These are phyloP conservation scores for Sporothrix luriei DNA, from an alignment of 2,329 filamentous ascomycete species.

Conservation along the genomic window DNA sequence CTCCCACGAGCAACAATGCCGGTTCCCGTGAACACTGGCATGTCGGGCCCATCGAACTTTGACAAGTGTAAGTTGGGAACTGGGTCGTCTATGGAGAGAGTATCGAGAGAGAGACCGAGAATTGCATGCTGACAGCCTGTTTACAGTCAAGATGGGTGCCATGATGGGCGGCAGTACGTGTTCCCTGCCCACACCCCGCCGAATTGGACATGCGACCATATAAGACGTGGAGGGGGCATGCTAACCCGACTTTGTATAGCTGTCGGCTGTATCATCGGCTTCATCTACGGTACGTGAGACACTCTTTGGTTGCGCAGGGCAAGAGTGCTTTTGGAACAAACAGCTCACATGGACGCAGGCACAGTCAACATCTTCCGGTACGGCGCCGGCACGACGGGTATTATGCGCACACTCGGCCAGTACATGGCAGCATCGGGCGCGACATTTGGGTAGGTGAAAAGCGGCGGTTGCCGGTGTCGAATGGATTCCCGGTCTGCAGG, in stretches of 20 bases:
- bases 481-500: background rate
- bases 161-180: conserved; percentile 97
- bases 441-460: conserved; percentile 78
- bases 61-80: conserved; percentile 55
- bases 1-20: conserved; percentile 40
- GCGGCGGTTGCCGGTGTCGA: too few relatives aligned
- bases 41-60: conserved; percentile 53
- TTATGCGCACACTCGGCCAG: conserved; percentile 91
- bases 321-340: too few relatives aligned
- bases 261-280: conserved; percentile 94
- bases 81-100: too few relatives aligned
- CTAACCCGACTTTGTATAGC: conserved; percentile 58
- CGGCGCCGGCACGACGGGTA: conserved; percentile 87
- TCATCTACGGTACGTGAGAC: conserved; percentile 78
- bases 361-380: conserved; percentile 94
- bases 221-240: background rate
- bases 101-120: background rate
- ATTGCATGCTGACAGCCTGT: conserved; percentile 38
- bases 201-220: background rate
- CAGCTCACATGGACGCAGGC: conserved; percentile 54
- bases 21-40: conserved; percentile 40
- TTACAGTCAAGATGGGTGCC: conserved; percentile 90
- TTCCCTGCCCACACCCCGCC: background rate
- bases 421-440: conserved; percentile 95
- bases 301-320: too few relatives aligned